Evolutionary conservation across 1,139 yeast species (phyloP).

Genomic region (Yamadazyma friedrichii): DNA sequence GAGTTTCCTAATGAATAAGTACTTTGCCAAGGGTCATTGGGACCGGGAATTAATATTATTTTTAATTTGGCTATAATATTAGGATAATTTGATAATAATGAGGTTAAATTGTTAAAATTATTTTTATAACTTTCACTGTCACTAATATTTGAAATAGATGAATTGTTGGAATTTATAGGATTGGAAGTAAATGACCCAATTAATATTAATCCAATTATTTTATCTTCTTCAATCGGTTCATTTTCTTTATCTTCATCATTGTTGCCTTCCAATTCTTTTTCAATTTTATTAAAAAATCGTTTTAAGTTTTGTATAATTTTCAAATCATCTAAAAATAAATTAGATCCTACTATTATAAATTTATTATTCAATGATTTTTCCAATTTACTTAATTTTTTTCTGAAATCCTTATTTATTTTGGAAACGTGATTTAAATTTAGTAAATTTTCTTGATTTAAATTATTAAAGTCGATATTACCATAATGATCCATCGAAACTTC

Average conservation of each 20-base stretch:
- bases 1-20: slow-evolving; percentile 64
- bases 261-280: slow-evolving; percentile 31
- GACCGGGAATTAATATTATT: slow-evolving; percentile 78
- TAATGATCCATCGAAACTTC: slow-evolving; percentile 62
- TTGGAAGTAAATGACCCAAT: slow-evolving; percentile 63
- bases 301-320: slow-evolving; percentile 59
- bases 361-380: slow-evolving; percentile 57
- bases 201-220: slow-evolving; percentile 54
- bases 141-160: slow-evolving; percentile 40
- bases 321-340: slow-evolving; percentile 63
- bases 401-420: slow-evolving; percentile 62
- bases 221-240: slow-evolving; percentile 37
- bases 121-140: slow-evolving; percentile 62
- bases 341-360: slow-evolving; percentile 70
- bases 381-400: slow-evolving; percentile 50
- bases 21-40: slow-evolving; percentile 91
- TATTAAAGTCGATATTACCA: slow-evolving; percentile 79
- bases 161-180: slow-evolving; percentile 54
- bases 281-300: slow-evolving; percentile 54
- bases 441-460: slow-evolving; percentile 41
- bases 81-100: slow-evolving; percentile 37
- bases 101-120: slow-evolving; percentile 71
- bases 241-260: slow-evolving; percentile 53
- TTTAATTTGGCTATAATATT: slow-evolving; percentile 35
- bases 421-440: slow-evolving; percentile 19